Evolutionary conservation across 371 early-diverging fungal genomes (phyloP).

Genomic region (Actinomortierella ambigua): DNA sequence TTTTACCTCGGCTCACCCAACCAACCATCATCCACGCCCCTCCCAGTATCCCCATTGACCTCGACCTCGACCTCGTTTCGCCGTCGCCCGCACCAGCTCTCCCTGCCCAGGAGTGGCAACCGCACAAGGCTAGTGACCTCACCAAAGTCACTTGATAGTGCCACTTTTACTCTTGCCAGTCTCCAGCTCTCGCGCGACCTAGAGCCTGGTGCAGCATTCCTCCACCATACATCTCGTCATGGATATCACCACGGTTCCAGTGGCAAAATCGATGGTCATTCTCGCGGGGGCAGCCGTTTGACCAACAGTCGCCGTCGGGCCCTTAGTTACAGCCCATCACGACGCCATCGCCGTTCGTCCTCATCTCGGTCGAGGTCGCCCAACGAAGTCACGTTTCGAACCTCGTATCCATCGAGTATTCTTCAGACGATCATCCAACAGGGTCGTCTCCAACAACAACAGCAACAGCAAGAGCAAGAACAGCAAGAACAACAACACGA

Average conservation of each 20-base stretch:
- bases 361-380: conserved; percentile 21
- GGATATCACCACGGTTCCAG: too few species aligned
- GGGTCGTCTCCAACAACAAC: background rate
- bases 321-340: conserved; percentile 7
- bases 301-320: conserved; percentile 3
- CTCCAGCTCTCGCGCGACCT: too few species aligned
- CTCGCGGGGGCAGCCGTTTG: background rate
- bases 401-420: background rate
- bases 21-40: background rate
- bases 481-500: conserved; percentile 6
- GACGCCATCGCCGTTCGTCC: conserved; percentile 17
- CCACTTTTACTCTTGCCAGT: too few species aligned
- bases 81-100: background rate
- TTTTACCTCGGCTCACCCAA: background rate
- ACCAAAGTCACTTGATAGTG: too few species aligned
- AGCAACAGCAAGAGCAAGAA: background rate
- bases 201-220: too few species aligned
- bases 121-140: too few species aligned
- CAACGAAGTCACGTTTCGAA: conserved; percentile 20
- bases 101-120: conserved; percentile 2
- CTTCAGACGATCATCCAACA: background rate
- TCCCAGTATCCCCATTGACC: conserved; percentile 23
- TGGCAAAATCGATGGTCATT: too few species aligned
- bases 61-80: conserved; percentile 17
- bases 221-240: too few species aligned